Percentiles rank a stretch among this genome's conserved stretches.
phyloP scores from a whole-genome alignment of 345 rosid species.

The Clausena lansium region DNA sequence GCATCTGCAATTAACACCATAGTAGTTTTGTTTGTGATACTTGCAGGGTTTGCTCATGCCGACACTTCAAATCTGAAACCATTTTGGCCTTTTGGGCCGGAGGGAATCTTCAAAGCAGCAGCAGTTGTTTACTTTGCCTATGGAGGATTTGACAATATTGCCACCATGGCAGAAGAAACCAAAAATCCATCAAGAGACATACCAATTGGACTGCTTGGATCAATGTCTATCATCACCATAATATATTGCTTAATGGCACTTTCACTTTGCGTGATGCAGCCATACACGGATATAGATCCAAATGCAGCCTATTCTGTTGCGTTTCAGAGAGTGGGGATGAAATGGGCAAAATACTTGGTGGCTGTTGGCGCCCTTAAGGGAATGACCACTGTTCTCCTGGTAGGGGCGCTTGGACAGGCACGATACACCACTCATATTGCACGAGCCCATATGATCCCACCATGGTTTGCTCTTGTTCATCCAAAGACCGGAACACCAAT shows the following conservation, averaged over 20 bases:
- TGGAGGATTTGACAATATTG: constrained; percentile 61
- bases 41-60: constrained; percentile 53
- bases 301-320: constrained; percentile 54
- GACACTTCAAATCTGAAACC: constrained; percentile 46
- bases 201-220: constrained; percentile 57
- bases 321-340: constrained; percentile 56
- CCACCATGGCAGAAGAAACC: constrained; percentile 72
- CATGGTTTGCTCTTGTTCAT: constrained; percentile 67
- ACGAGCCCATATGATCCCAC: constrained; percentile 69
- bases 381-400: constrained; percentile 66
- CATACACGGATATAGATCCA: constrained; percentile 44
- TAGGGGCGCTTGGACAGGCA: constrained; percentile 51
- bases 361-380: constrained; percentile 74
- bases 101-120: constrained; percentile 58
- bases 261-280: constrained; percentile 49
- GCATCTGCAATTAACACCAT: constrained; percentile 45
- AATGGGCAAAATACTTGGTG: constrained; percentile 61
- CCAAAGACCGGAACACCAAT: constrained; percentile 58
- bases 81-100: constrained; percentile 35
- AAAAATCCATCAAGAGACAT: constrained; percentile 61
- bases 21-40: constrained; percentile 51
- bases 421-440: constrained; percentile 60
- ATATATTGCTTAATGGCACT: constrained; percentile 65
- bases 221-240: constrained; percentile 55
- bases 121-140: constrained; percentile 59